Percentiles rank a stretch among this genome's conserved stretches.
Conservation (phyloP, 2,329 filamentous ascomycete species). For the Esteya vermicola region DNA sequence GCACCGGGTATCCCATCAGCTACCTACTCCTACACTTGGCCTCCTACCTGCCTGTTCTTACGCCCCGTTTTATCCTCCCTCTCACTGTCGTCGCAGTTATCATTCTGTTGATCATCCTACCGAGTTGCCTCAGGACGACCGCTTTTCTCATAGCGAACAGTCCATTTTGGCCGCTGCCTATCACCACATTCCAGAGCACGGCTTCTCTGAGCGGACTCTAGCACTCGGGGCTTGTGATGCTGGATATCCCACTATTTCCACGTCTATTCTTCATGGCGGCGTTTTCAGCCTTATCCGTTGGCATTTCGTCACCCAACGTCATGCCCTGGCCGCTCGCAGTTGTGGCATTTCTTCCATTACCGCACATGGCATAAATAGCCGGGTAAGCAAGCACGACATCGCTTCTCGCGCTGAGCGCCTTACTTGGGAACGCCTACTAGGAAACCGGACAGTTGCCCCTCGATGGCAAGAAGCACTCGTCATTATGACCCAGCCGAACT, state of each 20-base stretch:
- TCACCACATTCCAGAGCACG: slow-evolving; percentile 61
- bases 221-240: slow-evolving; percentile 67
- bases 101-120: slow-evolving; percentile 64
- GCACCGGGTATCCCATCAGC: too few species aligned
- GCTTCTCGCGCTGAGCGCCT: slow-evolving; percentile 54
- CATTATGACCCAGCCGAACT: slow-evolving; percentile 73
- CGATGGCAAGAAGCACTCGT: slow-evolving; percentile 68
- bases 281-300: slow-evolving; percentile 71
- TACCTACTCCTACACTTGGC: too few species aligned
- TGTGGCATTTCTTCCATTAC: too few species aligned
- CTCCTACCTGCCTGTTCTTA: background rate
- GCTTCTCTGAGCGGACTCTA: slow-evolving; percentile 66
- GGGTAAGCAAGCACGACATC: too few species aligned
- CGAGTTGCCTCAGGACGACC: slow-evolving; percentile 41
- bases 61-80: background rate
- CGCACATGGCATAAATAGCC: too few species aligned
- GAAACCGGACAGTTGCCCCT: slow-evolving; percentile 57
- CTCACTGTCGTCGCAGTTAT: slow-evolving; percentile 30
- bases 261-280: slow-evolving; percentile 66
- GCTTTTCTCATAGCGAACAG: slow-evolving; percentile 55
- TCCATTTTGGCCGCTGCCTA: slow-evolving; percentile 73
- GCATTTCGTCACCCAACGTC: slow-evolving; percentile 55
- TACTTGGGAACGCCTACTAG: slow-evolving; percentile 62
- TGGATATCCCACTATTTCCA: slow-evolving; percentile 75
- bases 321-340: slow-evolving; percentile 41